phyloP scores from a whole-genome alignment of 2,329 filamentous ascomycete genomes.

The Sporothrix globosa region DNA sequence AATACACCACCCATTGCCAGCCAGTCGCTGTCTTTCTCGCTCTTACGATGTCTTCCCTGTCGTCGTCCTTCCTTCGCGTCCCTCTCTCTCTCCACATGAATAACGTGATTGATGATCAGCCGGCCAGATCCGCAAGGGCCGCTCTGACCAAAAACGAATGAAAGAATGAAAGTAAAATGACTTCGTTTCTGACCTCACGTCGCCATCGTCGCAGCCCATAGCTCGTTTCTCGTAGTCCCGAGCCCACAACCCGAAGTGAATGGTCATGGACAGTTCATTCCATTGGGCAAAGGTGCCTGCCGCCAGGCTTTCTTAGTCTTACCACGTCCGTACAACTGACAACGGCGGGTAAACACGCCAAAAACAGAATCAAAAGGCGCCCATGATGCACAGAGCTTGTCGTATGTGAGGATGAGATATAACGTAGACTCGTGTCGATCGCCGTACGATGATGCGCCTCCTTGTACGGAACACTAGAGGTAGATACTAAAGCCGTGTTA shows the following conservation, averaged over 20 bases:
- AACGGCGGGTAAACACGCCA: constrained; percentile 1
- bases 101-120: constrained; percentile 27
- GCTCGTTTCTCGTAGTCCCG: not conserved
- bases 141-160: not conserved
- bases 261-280: too few species aligned
- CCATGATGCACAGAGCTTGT: not conserved
- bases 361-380: constrained; percentile 12
- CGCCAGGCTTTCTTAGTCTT: not conserved
- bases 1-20: not conserved
- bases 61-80: not conserved
- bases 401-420: not conserved
- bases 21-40: not conserved
- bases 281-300: not conserved
- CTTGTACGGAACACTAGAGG: not conserved
- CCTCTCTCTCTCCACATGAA: not conserved
- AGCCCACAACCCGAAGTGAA: too few species aligned
- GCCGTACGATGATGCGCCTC: constrained; percentile 1
- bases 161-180: not conserved
- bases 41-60: not conserved
- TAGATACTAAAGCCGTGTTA: too few species aligned
- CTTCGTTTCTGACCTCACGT: not conserved
- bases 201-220: not conserved
- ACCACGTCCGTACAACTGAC: not conserved
- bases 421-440: not conserved
- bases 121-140: constrained; percentile 28